Percentiles rank a stretch among this genome's conserved stretches.
phyloP scores from a whole-genome alignment of 768 basidiomycete genomes.

The Mycena vulgaris region DNA sequence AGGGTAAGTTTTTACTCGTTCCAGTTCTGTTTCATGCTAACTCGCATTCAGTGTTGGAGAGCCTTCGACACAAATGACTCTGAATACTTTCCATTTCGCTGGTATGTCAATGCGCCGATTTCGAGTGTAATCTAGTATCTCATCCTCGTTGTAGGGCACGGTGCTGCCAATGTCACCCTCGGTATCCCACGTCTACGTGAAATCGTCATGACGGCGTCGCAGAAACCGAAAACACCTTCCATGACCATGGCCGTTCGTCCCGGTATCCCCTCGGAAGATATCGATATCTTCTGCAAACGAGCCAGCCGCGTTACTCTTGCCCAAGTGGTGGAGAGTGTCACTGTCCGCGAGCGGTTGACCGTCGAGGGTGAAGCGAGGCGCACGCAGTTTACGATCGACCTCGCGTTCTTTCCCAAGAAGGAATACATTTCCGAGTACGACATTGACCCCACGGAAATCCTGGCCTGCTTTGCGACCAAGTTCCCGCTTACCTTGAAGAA shows the following conservation, averaged over 20 bases:
- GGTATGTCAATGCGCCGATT: constrained; percentile 62
- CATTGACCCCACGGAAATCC: constrained; percentile 78
- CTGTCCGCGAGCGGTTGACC: constrained; percentile 84
- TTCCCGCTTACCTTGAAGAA: constrained; percentile 89
- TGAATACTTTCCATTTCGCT: constrained; percentile 99
- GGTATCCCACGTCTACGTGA: constrained; percentile 99
- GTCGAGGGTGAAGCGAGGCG: constrained; percentile 78
- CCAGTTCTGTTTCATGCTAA: neutral
- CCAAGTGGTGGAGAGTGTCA: constrained; percentile 87
- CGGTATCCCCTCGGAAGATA: constrained; percentile 65
- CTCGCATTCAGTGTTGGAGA: constrained; percentile 86
- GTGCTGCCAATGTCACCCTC: constrained; percentile 98
- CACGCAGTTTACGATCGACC: constrained; percentile 84
- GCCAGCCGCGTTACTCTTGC: constrained; percentile 90
- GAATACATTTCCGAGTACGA: constrained; percentile 92
- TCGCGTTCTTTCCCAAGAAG: constrained; percentile 87
- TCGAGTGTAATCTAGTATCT: neutral
- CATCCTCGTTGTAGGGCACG: constrained; percentile 79
- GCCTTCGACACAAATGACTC: constrained; percentile 99
- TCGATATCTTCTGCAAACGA: constrained; percentile 89
- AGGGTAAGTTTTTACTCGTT: constrained; percentile 71
- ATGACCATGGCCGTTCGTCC: constrained; percentile 88
- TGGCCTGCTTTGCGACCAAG: constrained; percentile 76
- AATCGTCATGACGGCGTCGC: constrained; percentile 99
- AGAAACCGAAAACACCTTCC: constrained; percentile 96